A percentile compares a stretch with the other conserved stretches of the same genome.
These are phyloP conservation scores for Teunomyces pallodes DNA, from an alignment of 805 yeast species.

Conservation along the genomic window DNA sequence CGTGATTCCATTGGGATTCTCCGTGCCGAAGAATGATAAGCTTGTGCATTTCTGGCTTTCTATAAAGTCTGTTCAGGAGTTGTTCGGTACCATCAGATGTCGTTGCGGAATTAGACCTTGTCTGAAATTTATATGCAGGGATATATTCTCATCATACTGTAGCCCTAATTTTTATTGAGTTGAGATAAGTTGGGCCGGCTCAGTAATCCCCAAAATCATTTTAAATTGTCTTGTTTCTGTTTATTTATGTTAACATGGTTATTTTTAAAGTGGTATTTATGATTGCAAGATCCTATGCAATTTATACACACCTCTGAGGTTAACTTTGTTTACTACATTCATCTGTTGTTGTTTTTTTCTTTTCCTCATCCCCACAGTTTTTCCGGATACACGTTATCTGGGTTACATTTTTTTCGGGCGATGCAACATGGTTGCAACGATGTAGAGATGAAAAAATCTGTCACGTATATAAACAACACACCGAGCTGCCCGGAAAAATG, in stretches of 20 bases:
- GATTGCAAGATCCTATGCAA: too few relatives aligned
- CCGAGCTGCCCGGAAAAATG: not conserved
- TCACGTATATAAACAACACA: slow-evolving; percentile 2
- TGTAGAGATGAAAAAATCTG: not conserved
- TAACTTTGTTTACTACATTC: too few relatives aligned
- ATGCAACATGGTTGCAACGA: slow-evolving; percentile 3
- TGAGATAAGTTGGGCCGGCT: too few relatives aligned
- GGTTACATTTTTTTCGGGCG: not conserved
- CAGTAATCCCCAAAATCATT: too few relatives aligned
- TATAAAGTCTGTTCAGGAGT: not conserved
- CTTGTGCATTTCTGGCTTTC: slow-evolving; percentile 19
- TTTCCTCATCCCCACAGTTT: not conserved
- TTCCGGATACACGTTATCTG: not conserved
- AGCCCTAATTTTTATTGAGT: too few relatives aligned
- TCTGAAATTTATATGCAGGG: too few relatives aligned
- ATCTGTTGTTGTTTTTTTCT: too few relatives aligned
- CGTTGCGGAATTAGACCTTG: not conserved
- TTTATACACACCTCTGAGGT: too few relatives aligned
- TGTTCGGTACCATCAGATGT: not conserved
- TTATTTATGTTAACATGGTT: too few relatives aligned
- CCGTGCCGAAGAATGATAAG: slow-evolving; percentile 45
- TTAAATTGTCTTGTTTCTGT: too few relatives aligned
- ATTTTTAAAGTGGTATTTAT: too few relatives aligned
- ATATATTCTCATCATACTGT: too few relatives aligned
- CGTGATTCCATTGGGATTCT: slow-evolving; percentile 43